A percentile compares a stretch with the other conserved stretches of the same genome.
Conservation (phyloP, 257 asterid species). For the Solanum chilense region DNA sequence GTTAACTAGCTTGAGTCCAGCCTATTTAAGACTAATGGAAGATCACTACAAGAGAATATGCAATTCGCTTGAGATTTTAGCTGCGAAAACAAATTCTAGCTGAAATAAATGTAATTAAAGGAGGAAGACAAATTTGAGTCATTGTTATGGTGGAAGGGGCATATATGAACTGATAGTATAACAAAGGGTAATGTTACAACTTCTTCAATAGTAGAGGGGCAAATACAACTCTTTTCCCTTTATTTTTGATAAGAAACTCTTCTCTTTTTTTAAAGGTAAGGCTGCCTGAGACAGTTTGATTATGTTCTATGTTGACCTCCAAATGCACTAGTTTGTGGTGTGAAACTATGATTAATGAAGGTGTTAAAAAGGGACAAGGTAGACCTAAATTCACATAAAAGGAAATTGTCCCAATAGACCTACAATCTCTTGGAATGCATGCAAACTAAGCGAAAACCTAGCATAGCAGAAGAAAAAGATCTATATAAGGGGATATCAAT, state of each 20-base stretch:
- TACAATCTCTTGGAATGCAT: background rate
- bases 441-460: background rate
- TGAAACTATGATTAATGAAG: background rate
- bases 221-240: background rate
- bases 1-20: background rate
- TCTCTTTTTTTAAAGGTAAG: background rate
- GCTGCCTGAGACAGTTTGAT: background rate
- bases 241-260: background rate
- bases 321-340: background rate
- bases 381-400: background rate
- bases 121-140: background rate
- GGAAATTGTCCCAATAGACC: background rate
- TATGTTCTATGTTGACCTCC: background rate
- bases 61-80: background rate
- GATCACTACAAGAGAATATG: background rate
- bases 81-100: background rate
- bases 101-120: background rate
- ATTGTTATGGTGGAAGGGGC: background rate
- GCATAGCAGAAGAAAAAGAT: background rate
- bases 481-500: background rate
- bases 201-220: background rate
- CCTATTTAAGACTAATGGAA: background rate
- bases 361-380: background rate
- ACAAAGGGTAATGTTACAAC: background rate
- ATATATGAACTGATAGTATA: background rate